Base-by-base conservation (phyloP, 2,329 filamentous ascomycete genomes). In the Lojkania enalia region DNA sequence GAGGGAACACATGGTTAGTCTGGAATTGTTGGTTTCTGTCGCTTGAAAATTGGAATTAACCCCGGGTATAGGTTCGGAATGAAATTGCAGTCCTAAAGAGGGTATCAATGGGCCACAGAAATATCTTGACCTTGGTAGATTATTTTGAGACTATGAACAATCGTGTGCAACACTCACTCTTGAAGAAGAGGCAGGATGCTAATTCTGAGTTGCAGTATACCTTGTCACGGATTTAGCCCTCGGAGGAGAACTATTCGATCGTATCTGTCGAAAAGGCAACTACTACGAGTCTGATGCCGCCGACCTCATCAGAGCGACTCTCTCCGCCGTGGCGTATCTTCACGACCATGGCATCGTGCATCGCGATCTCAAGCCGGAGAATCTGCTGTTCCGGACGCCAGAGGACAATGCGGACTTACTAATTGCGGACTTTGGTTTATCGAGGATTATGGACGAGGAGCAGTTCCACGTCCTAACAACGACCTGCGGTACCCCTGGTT, bases 61-160 rank as follows among this genome's bases (percentile, higher is more conserved):
- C 20, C 29, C n/a, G 14, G 16, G 35, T 20, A 19, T 47, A 95
- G 90, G 89, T 95, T 47, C 87, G 94, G 52, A 99, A 99, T 70
- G 94, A 99, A 74, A 99, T 99, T 61, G 92, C 94, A 5, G 90
- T 99, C 19, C 80, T 99, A 57, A 97, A 97, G 73, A 87, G 87
- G 64, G 92, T 99, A n/a, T 97, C 92, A 1, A 96, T 99, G 88
- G 94, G 94, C 43, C 92, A 99, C 74, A 89, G 94, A 71, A 99
- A 99, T 68, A 97, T 99, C 68, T 77, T 99, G 50, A 99, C 94
- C 1, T 80, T 99, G 47, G 94, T 97, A 61, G 94, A 99, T 76
- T 99, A 97, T 74, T 99, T 99, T 67, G 94, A 99, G 76, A 99
- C 94, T 5, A 95, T 96, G 88, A 97, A 99, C 76, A 99, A 99